These are phyloP conservation scores for Dipodascopsis uninucleata DNA, from an alignment of 805 yeast species.

Conservation along the genomic window DNA sequence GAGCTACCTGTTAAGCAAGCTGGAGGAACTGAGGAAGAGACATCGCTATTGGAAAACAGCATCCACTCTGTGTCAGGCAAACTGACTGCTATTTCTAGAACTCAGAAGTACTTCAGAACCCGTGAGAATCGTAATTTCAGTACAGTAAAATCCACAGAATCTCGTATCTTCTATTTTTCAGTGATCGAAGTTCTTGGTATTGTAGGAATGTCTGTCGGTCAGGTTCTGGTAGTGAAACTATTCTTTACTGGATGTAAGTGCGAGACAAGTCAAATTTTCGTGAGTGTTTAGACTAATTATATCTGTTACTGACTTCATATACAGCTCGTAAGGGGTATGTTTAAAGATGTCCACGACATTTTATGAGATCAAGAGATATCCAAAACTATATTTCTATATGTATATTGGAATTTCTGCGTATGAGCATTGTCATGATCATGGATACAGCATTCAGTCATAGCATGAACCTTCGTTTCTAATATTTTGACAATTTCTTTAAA, in stretches of 20 bases:
- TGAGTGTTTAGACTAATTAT: not conserved
- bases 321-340: conserved; percentile 29
- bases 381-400: no score
- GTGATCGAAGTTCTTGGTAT: conserved; percentile 65
- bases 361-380: no score
- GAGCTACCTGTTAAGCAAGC: conserved; percentile 47
- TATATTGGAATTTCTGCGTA: no score
- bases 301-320: not conserved
- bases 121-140: conserved; percentile 90
- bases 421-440: no score
- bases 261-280: no score
- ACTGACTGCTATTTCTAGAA: conserved; percentile 33
- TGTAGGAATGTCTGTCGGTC: conserved; percentile 72
- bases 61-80: conserved; percentile 38
- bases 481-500: no score
- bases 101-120: conserved; percentile 75
- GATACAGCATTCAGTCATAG: no score
- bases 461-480: no score
- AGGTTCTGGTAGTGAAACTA: conserved; percentile 76
- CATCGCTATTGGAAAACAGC: conserved; percentile 23
- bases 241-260: conserved; percentile 53
- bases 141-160: conserved; percentile 75
- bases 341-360: no score
- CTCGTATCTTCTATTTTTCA: conserved; percentile 74
- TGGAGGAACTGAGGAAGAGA: conserved; percentile 17